Percentiles rank a stretch among this genome's conserved stretches.
Conservation (phyloP, 1,284 basidiomycete species). For the Leccinum glutinopallens region DNA sequence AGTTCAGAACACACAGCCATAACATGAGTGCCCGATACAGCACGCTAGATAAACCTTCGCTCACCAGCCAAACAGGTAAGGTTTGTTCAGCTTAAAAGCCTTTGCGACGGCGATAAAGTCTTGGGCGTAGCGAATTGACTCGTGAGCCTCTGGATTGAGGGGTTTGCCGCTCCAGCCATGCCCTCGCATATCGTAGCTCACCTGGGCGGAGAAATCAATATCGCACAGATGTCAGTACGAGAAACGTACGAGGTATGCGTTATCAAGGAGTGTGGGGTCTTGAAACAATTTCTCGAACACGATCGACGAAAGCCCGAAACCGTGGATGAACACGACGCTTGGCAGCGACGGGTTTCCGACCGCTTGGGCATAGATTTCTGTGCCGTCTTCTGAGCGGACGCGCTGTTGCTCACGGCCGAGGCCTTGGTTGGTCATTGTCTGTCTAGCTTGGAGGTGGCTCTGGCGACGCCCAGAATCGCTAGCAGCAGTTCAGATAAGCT, state of each 20-base stretch:
- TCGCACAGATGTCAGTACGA: neutral
- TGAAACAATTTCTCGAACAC: neutral
- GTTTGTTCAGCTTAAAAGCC: conserved; percentile 3
- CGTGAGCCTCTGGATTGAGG: conserved; percentile 1
- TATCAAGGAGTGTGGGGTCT: neutral
- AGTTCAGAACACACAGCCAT: neutral
- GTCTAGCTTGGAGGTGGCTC: neutral
- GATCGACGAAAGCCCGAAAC: conserved; percentile 1
- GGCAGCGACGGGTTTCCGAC: neutral
- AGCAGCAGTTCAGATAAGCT: neutral
- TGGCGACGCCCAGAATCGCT: neutral
- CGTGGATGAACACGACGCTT: neutral
- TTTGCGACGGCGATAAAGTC: conserved; percentile 13
- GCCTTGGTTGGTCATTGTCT: conserved; percentile 10
- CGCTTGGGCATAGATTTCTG: neutral
- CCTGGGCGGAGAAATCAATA: neutral
- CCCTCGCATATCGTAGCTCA: conserved; percentile 14
- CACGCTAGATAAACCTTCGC: neutral
- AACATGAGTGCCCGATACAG: neutral
- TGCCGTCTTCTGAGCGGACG: conserved; percentile 1
- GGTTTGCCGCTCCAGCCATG: conserved; percentile 6
- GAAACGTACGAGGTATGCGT: conserved; percentile 1
- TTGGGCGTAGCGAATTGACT: conserved; percentile 15
- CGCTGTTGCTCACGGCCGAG: neutral
- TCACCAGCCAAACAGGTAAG: conserved; percentile 4